Base-by-base conservation (phyloP, 2,329 filamentous ascomycete genomes). In the Mycocentrospora acerina region DNA sequence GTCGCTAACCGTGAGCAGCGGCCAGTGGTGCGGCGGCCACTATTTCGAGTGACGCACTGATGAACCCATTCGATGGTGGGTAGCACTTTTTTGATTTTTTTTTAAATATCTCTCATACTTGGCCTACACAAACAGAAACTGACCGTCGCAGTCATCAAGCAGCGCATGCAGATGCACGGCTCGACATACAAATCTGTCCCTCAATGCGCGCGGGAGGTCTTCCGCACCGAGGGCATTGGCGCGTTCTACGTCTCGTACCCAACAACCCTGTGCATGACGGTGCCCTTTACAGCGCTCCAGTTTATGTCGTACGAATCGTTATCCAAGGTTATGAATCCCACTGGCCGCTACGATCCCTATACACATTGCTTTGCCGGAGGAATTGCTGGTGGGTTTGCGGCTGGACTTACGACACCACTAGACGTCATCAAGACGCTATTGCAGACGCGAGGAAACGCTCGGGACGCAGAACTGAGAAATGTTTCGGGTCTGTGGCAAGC, bases 191-290 rank as follows among this genome's bases (percentile, higher is more conserved):
- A 84, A 58, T 90, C 86, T 15, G 85, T 97, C 71, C 67, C 78
- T 40, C 86, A 96, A 64, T 98, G 93, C 75, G 91, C 91, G 40
- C 82, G 79, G 64, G 85, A 88, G 53, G 86, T 98, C 45, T 95
- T 95, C 72, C 82, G 79, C 59, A 85, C 82, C 35, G 93, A 98
- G 71, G 93, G 93, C 37, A 68, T 97, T 30, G 80, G 83, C 35
- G 91, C 93, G 38, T 98, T 98, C 73, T 98, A 98, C 74, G 85
- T 98, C 58, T 98, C 93, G 16, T 98, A 98, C 68, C 93, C 93
- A 12, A 98, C 93, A 14, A 98, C 93, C 2, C 77, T 98, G 18
- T 95, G 89, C 62, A 98, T 98, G 93, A 97, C 93, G 11, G 90
- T 98, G 2, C 93, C 93, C 3, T 98, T 97, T 68, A 97, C 91